Evolutionary conservation across 2,329 filamentous ascomycete genomes (phyloP).

Genomic region (Cercospora sp.): DNA sequence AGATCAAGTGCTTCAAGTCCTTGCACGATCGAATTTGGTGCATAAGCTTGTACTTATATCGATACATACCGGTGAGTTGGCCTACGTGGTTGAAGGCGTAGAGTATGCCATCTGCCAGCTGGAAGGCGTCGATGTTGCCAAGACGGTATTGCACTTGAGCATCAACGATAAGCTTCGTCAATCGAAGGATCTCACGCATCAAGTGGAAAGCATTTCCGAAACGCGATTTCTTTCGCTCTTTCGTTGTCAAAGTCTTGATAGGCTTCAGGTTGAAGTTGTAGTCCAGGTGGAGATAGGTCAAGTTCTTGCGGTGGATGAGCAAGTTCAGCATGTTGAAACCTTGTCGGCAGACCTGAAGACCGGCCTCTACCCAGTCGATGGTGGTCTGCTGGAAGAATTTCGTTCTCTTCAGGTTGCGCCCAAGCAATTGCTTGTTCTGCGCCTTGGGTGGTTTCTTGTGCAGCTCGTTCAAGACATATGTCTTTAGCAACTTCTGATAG

Average conservation of each 20-base stretch:
- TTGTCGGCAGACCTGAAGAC: constrained; percentile 94
- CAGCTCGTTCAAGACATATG: constrained; percentile 91
- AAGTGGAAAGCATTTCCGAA: constrained; percentile 99
- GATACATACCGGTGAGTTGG: constrained; percentile 98
- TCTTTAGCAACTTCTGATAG: constrained; percentile 96
- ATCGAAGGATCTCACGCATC: constrained; percentile 93
- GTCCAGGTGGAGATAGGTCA: constrained; percentile 96
- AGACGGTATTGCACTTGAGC: constrained; percentile 96
- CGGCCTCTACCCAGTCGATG: constrained; percentile 98
- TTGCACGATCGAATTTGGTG: constrained; percentile 99
- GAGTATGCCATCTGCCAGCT: constrained; percentile 96
- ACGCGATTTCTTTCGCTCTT: constrained; percentile 98
- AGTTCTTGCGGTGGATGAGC: constrained; percentile 94
- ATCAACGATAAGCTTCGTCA: constrained; percentile 97
- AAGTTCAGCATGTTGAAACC: constrained; percentile 99
- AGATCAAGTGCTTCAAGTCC: constrained; percentile 97
- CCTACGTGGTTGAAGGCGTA: constrained; percentile 99
- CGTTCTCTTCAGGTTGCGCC: constrained; percentile 87
- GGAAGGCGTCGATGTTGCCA: constrained; percentile 98
- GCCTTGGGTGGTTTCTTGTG: constrained; percentile 96
- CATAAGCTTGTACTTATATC: constrained; percentile 99
- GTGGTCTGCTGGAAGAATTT: constrained; percentile 99
- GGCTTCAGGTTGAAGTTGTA: constrained; percentile 99
- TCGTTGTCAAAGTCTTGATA: constrained; percentile 96
- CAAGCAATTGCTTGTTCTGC: constrained; percentile 88